Evolutionary conservation across 2,329 filamentous ascomycete genomes (phyloP).

Genomic region (Paradendryphiella salina): DNA sequence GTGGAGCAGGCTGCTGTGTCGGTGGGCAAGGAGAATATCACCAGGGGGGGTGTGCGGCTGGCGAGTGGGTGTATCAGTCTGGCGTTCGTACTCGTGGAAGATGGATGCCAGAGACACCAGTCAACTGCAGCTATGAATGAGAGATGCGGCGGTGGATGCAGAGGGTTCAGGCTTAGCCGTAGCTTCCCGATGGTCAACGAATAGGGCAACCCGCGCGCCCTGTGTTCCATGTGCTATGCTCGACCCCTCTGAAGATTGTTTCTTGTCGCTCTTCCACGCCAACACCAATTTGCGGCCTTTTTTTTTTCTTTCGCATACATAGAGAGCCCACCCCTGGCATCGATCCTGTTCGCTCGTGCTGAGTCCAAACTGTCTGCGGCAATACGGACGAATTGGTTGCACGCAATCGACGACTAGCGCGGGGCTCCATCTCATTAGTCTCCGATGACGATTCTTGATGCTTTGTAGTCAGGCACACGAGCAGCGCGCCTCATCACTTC

Average conservation of each 20-base stretch:
- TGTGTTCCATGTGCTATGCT: constrained; percentile 3
- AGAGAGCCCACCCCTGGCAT: not conserved
- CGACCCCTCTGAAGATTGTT: constrained; percentile 17
- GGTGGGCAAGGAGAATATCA: too few species aligned
- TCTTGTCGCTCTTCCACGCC: constrained; percentile 10
- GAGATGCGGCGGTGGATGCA: not conserved
- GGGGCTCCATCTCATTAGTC: constrained; percentile 15
- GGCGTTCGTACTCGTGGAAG: not conserved
- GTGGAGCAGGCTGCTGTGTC: constrained; percentile 3
- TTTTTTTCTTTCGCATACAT: not conserved
- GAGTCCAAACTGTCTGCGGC: constrained; percentile 14
- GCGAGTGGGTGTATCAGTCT: not conserved
- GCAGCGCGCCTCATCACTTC: constrained; percentile 1
- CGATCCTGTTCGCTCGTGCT: not conserved
- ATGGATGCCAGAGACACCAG: not conserved
- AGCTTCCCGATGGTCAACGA: constrained; percentile 14
- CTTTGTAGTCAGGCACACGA: constrained; percentile 17
- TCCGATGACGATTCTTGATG: constrained; percentile 27
- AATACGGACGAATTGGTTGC: constrained; percentile 9
- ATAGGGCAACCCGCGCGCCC: constrained; percentile 16
- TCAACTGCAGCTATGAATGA: not conserved
- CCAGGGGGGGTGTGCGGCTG: not conserved
- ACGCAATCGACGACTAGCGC: constrained; percentile 11
- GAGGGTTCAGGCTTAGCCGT: constrained; percentile 11
- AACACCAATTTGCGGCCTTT: not conserved